Evolutionary conservation across 2,329 filamentous ascomycete genomes (phyloP).

Genomic region (Lachnellula subtilissima): DNA sequence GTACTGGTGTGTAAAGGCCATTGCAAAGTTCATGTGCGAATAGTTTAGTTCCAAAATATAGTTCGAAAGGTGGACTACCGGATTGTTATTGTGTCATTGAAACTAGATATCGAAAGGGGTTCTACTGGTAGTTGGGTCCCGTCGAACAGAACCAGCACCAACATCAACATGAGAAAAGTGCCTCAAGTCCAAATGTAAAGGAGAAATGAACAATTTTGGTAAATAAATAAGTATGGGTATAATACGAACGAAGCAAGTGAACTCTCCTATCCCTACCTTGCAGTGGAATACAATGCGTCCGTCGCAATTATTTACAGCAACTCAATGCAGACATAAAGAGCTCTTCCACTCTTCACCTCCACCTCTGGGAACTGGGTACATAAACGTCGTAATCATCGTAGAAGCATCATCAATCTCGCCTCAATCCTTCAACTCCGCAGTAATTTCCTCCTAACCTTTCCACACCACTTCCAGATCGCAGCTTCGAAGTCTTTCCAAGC

Average conservation of each 20-base stretch:
- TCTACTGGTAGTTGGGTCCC: neutral
- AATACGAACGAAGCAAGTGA: constrained; percentile 4
- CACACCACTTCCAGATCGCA: constrained; percentile 79
- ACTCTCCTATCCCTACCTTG: neutral
- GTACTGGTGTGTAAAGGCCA: too few relatives aligned
- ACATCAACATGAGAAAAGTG: neutral
- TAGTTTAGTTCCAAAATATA: too few relatives aligned
- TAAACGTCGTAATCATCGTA: constrained; percentile 8
- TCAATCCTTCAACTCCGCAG: constrained; percentile 52
- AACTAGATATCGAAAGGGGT: neutral
- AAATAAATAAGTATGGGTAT: constrained; percentile 6
- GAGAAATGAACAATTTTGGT: neutral
- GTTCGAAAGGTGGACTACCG: neutral
- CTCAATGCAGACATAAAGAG: neutral
- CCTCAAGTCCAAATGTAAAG: neutral
- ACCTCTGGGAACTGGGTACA: neutral
- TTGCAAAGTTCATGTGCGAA: too few relatives aligned
- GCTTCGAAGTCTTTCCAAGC: constrained; percentile 80
- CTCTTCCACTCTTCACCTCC: neutral
- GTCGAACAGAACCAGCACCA: neutral
- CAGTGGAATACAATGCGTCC: neutral
- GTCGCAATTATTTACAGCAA: neutral
- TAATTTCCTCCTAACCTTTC: constrained; percentile 78
- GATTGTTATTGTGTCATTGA: neutral
- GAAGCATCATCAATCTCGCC: constrained; percentile 1